phyloP scores from a whole-genome alignment of 2,329 filamentous ascomycete genomes.

The Metarhizium album region DNA sequence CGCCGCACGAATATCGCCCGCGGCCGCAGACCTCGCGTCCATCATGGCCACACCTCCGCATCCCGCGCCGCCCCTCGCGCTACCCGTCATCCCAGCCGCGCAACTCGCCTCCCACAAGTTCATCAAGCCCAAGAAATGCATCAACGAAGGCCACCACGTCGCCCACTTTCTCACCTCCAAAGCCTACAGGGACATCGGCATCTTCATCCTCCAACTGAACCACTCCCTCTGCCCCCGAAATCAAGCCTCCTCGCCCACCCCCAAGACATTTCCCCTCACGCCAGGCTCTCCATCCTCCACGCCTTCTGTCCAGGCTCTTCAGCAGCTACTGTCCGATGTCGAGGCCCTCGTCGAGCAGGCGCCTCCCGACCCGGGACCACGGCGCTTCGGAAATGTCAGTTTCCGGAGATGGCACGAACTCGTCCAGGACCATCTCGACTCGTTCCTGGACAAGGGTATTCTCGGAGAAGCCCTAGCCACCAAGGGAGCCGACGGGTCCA shows the following conservation, averaged over 20 bases:
- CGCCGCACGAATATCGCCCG: not conserved
- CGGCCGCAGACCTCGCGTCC: not conserved
- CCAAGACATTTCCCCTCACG: slow-evolving; percentile 31
- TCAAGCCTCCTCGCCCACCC: slow-evolving; percentile 24
- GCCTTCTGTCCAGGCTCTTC: slow-evolving; percentile 52
- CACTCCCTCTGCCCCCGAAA: slow-evolving; percentile 66
- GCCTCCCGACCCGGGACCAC: slow-evolving; percentile 74
- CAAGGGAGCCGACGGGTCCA: slow-evolving; percentile 19
- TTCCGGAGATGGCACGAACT: slow-evolving; percentile 76
- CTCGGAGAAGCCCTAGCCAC: slow-evolving; percentile 20
- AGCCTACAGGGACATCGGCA: slow-evolving; percentile 79
- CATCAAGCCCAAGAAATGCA: slow-evolving; percentile 61
- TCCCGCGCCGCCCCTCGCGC: slow-evolving; percentile 14
- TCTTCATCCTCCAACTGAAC: slow-evolving; percentile 85
- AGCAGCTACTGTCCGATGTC: slow-evolving; percentile 54
- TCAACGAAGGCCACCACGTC: slow-evolving; percentile 78
- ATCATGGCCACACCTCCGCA: not conserved
- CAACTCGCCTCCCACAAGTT: slow-evolving; percentile 41
- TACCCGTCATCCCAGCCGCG: slow-evolving; percentile 38
- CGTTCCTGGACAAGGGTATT: slow-evolving; percentile 17
- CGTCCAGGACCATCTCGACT: slow-evolving; percentile 47
- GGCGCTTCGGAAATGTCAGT: slow-evolving; percentile 84
- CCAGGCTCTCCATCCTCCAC: slow-evolving; percentile 28
- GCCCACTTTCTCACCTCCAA: slow-evolving; percentile 65
- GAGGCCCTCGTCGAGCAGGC: slow-evolving; percentile 61